Conservation (phyloP, 1,284 basidiomycete species). For the Naganishia liquefaciens region DNA sequence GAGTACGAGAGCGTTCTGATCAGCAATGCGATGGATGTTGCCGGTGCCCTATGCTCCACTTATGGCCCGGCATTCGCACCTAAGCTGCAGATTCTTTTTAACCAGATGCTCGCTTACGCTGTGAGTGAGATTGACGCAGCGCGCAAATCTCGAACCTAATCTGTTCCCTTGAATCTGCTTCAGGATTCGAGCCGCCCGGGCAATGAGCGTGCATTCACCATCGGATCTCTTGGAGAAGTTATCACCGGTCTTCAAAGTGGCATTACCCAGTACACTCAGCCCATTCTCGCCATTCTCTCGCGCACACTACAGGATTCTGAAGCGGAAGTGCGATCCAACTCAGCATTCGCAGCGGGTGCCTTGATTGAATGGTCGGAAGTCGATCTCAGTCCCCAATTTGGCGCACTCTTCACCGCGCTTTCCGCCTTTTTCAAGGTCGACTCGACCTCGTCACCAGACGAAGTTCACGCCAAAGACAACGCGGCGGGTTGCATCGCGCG, state of each 20-base stretch:
- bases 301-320: slow-evolving; percentile 81
- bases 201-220: slow-evolving; percentile 88
- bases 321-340: slow-evolving; percentile 91
- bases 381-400: slow-evolving; percentile 82
- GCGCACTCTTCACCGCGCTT: slow-evolving; percentile 73
- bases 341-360: slow-evolving; percentile 90
- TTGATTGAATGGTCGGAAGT: slow-evolving; percentile 82
- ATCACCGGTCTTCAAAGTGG: slow-evolving; percentile 87
- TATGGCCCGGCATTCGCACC: slow-evolving; percentile 83
- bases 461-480: slow-evolving; percentile 89
- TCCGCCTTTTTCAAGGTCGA: slow-evolving; percentile 77
- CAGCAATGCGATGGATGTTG: slow-evolving; percentile 90
- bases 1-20: slow-evolving; percentile 97
- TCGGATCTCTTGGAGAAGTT: slow-evolving; percentile 93
- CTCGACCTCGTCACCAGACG: slow-evolving; percentile 58
- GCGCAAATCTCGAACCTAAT: too few relatives aligned
- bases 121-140: not conserved
- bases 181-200: slow-evolving; percentile 66
- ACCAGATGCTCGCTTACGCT: slow-evolving; percentile 27
- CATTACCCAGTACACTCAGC: slow-evolving; percentile 81
- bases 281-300: slow-evolving; percentile 80
- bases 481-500: slow-evolving; percentile 89
- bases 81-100: slow-evolving; percentile 25
- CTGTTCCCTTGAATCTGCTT: not conserved
- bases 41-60: slow-evolving; percentile 82